Conservation (phyloP, 192 early-diverging fungal genomes). For the Lobosporangium transversale region DNA sequence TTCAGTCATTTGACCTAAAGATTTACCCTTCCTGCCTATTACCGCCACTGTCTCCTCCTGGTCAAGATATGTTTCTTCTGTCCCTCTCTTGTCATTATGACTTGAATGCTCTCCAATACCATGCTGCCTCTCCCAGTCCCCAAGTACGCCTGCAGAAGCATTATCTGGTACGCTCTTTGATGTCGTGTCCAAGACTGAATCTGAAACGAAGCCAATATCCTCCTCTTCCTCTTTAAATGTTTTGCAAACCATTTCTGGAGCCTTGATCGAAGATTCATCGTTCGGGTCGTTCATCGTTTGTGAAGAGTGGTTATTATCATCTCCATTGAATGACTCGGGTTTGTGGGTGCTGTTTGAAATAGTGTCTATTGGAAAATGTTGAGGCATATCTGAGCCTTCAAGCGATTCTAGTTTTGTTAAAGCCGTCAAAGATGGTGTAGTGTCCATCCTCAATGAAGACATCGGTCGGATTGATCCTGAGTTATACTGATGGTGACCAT, state of each 20-base stretch:
- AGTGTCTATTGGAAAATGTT: not conserved
- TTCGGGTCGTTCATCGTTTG: too few species aligned
- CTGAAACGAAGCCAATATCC: conserved; percentile 34
- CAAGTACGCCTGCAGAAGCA: not conserved
- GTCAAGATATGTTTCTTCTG: not conserved
- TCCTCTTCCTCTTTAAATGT: conserved; percentile 19
- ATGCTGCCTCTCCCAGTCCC: conserved; percentile 22
- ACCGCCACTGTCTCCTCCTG: not conserved
- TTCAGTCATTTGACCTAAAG: not conserved
- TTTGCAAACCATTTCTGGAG: conserved; percentile 2
- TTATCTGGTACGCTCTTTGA: conserved; percentile 10
- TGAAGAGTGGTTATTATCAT: not conserved
- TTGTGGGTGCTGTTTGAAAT: not conserved
- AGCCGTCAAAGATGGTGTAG: conserved; percentile 8
- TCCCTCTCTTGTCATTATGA: not conserved
- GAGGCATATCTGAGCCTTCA: conserved; percentile 3
- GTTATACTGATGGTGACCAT: conserved; percentile 9
- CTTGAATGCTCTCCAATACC: conserved; percentile 8
- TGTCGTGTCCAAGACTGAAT: conserved; percentile 33
- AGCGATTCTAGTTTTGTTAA: conserved; percentile 2
- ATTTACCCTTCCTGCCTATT: too few species aligned
- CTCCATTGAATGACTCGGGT: too few species aligned
- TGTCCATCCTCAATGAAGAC: conserved; percentile 35
- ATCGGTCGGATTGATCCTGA: not conserved
- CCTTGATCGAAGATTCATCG: not conserved